These are phyloP conservation scores for Mycosphaerella sp. DNA, from an alignment of 2,329 filamentous ascomycete species.

Conservation along the genomic window DNA sequence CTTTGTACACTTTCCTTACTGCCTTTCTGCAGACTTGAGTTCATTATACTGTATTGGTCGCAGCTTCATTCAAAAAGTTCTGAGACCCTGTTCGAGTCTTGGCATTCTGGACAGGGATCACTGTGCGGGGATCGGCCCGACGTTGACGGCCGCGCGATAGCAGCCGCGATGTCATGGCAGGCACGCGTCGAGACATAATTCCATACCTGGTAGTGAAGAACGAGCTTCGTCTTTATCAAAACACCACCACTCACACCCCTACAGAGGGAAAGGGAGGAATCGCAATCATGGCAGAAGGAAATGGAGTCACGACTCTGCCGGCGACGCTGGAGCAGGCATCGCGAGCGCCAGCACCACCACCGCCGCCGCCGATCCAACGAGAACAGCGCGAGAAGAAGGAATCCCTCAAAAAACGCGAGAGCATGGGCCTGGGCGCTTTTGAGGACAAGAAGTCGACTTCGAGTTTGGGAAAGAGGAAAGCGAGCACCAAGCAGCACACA, in stretches of 20 bases:
- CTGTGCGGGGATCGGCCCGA: conserved; percentile 6
- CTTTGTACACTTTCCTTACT: background rate
- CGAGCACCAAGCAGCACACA: conserved; percentile 30
- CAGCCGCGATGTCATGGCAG: background rate
- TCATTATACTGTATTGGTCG: background rate
- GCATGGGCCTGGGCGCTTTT: conserved; percentile 18
- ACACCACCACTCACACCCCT: no score
- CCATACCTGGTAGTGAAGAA: no score
- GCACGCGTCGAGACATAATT: background rate
- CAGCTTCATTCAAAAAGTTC: conserved; percentile 2
- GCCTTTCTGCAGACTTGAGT: background rate
- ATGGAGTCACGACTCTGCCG: conserved; percentile 11
- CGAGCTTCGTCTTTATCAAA: no score
- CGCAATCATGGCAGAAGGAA: conserved; percentile 11
- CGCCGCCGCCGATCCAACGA: conserved; percentile 33
- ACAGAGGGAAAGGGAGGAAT: no score
- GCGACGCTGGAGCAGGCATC: conserved; percentile 20
- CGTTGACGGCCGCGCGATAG: background rate
- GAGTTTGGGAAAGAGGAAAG: conserved; percentile 33
- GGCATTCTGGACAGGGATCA: background rate
- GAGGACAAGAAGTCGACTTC: conserved; percentile 11
- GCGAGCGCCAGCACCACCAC: conserved; percentile 34
- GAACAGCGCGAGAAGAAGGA: conserved; percentile 49
- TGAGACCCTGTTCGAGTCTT: background rate
- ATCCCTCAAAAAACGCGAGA: conserved; percentile 48